Percentiles rank a stretch among this genome's conserved stretches.
phyloP scores from a whole-genome alignment of 2,329 filamentous ascomycete genomes.

The Chrysoporthe deuterocubensis region DNA sequence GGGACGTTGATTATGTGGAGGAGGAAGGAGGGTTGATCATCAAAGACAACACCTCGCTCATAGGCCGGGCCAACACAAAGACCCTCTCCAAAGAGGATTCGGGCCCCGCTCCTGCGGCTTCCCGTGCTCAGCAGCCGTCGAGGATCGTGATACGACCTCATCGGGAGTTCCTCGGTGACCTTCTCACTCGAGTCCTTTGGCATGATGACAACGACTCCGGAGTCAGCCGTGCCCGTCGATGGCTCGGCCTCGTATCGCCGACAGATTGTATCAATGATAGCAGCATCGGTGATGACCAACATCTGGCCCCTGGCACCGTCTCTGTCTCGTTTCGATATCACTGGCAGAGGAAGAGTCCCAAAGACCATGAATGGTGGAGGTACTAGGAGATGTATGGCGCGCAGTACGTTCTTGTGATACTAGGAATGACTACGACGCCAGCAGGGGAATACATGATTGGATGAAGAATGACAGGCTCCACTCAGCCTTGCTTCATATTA shows the following conservation, averaged over 20 bases:
- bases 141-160: neutral
- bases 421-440: neutral
- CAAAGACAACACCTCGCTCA: too few species aligned
- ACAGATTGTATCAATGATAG: neutral
- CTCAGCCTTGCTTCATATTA: neutral
- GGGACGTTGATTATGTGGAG: too few species aligned
- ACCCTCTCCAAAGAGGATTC: too few species aligned
- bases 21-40: too few species aligned
- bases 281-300: too few species aligned
- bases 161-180: neutral
- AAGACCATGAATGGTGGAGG: neutral
- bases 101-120: too few species aligned
- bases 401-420: neutral
- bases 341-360: neutral
- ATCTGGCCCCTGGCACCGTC: too few species aligned
- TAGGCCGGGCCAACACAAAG: too few species aligned
- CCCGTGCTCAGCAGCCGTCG: neutral
- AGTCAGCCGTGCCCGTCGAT: neutral
- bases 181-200: neutral
- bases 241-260: neutral
- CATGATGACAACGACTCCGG: neutral
- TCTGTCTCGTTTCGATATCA: neutral
- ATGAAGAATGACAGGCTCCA: neutral
- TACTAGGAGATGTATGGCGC: neutral
- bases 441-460: neutral